Base-by-base conservation (phyloP, 2,329 filamentous ascomycete species). In the Hymenoscyphus linearis region DNA sequence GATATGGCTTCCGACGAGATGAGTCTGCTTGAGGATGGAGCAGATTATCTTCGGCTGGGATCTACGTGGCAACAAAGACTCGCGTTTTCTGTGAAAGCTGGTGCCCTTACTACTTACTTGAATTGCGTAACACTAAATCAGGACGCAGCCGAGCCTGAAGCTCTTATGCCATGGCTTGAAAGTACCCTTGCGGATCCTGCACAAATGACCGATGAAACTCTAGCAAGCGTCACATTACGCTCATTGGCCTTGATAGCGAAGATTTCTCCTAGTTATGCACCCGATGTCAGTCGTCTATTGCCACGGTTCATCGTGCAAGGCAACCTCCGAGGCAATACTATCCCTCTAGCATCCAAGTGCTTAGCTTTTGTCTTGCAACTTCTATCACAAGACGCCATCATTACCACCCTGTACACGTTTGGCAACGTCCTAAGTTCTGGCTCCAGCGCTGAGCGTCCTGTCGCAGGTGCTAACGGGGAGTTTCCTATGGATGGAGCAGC, bases 371-470 rank as follows among this genome's bases (percentile, higher is more conserved):
- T 96, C 18, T 79, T 99, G 60, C 88, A 87, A 67, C 82, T 88
- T 69, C 81, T 98, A 13, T 96, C 95, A 1, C 90, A 96, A 69
- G 95, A 99, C 77, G 88, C 92, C 37, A 84, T 96, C 37, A 98
- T 99, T 67, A 96, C 93, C 4, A 98, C 93, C 0, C 79, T 99
- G 10, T 99, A 99, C 76, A 95, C 92, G 0, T 81, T 99, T n/a
- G 95, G 95, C 22, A 99, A 99, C 72, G 89, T 96, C 3, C 80
- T 99, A 14, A 97, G 92, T 68, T 87, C 91, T 4, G 85, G 84
- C 54, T 80, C 82, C 6, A 77, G 76, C 18, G 70, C 78, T 36
- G 82, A 85, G 34, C 79, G 79, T 64, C 71, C 68, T 34, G 69
- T 64, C 16, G 62, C 59, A 14, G 64, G 56, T 22, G 57, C 81